Evolutionary conservation across 352 stramenopile genomes (phyloP).

Genomic region (Blastocystis sp.): DNA sequence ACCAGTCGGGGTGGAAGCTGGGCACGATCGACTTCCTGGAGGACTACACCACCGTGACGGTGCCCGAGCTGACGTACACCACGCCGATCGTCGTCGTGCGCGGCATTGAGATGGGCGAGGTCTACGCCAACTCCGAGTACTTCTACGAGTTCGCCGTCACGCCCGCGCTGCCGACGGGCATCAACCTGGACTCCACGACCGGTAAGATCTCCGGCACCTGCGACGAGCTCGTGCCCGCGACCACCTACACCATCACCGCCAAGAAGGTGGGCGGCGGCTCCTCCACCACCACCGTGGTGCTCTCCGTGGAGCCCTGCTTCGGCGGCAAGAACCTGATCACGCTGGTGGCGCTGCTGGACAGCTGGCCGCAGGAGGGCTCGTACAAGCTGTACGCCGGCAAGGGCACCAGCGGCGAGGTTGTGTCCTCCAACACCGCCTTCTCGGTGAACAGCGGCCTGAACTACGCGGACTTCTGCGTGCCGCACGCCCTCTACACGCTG

Average conservation of each 20-base stretch:
- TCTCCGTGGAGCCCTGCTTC: slow-evolving; percentile 6
- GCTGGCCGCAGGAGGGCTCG: background rate
- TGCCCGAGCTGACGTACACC: background rate
- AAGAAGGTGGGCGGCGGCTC: background rate
- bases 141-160: slow-evolving; percentile 3
- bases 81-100: background rate
- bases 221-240: background rate
- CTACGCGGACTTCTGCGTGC: slow-evolving; percentile 3
- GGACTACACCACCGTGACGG: background rate
- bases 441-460: background rate
- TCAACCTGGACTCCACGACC: background rate
- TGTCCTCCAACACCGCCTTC: background rate
- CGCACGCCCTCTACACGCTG: slow-evolving; percentile 26
- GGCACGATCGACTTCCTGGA: background rate
- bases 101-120: slow-evolving; percentile 10
- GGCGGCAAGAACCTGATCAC: background rate
- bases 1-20: background rate
- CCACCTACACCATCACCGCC: slow-evolving; percentile 34
- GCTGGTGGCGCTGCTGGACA: background rate
- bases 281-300: background rate
- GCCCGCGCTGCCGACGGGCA: background rate
- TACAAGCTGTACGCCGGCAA: slow-evolving; percentile 22
- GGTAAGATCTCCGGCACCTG: slow-evolving; percentile 9
- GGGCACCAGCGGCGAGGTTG: background rate
- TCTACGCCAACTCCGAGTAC: background rate